Base-by-base conservation (phyloP, 2,329 filamentous ascomycete species). In the Zymoseptoria crescenta region DNA sequence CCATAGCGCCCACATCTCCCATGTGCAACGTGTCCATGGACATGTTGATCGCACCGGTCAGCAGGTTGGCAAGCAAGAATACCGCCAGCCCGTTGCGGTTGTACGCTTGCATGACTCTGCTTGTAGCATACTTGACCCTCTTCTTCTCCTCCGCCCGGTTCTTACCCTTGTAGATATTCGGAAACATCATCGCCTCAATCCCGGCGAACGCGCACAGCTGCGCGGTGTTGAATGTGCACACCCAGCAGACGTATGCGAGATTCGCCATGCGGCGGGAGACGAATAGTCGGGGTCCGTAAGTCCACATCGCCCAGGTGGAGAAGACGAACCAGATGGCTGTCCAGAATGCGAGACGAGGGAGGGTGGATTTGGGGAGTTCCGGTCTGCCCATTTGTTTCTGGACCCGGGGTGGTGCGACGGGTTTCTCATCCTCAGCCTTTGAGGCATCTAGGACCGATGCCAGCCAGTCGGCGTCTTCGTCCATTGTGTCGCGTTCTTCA, bases 201-300 rank as follows among this genome's bases (percentile, higher is more conserved):
- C 86, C 72, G 68, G 86, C 91, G 73, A 93, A 96, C 1, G 87
- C 80, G 7, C 89, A 78, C 8, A 99, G 79, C 72, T 96, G 91
- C n/a, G 82, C 80, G 62, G 84, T 87, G 77, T 97, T 99, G 79
- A 94, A 96, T 2, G 90, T 87, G n/a, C 86, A 82, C 7, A 96
- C 87, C 91, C 93, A 97, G 51, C 96, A 79, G 50, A 97, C 83
- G 72, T 99, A 99, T 0, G 94, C 91, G 62, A 96, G 80, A 69
- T 99, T 99, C 8, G 93, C 94, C 59, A 97, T 79, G 0, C 94
- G 87, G 20, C 94, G 87, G 5, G 94, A 97, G 7, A 96, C 91
- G 13, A 80, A 80, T 28, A 96, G 79, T 6, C 85, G 85, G 35
- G 91, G 80, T 5, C 91, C 91, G 64, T 87, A 87, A 69, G 87